Base-by-base conservation (phyloP, 2,329 filamentous ascomycete genomes). In the Parastagonospora avenae region DNA sequence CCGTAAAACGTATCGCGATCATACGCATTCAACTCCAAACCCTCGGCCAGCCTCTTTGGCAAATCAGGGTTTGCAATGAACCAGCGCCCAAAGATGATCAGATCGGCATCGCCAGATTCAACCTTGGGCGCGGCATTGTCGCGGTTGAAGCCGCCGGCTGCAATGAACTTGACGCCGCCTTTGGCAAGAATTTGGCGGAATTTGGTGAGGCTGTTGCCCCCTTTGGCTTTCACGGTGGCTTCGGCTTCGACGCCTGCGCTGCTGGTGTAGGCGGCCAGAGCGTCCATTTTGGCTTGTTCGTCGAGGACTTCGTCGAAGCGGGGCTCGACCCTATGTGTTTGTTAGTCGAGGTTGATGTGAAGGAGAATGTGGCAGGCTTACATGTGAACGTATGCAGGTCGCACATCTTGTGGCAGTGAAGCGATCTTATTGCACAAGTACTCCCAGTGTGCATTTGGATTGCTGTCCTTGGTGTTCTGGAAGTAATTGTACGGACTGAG, bases 131-230 rank as follows among this genome's bases (percentile, higher is more conserved):
- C 80, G 0, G 74, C 75, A 54, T 82, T 84, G 32, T 71, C 72
- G 36, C 82, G 74, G 44, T 80, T 73, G 67, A 79, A 85, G 0
- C 82, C 82, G 5, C 82, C 82, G 0, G 79, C 82, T 0, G 81
- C 79, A 54, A 85, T 77, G 67, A 85, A 82, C 0, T 81, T 82
- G 0, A 81, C 81, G 5, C 72, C 67, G 2, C 76, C 77, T 52
- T 55, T 73, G 48, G 42, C 56, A 44, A 83, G 79, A 51, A 85
- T 84, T 9, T 75, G 57, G 15, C 80, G 77, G 50, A 77, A 63
- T 30, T 70, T 63, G 15, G 56, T 41, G 5, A 77, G 67, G 10
- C 56, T 64, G 27, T 73, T 64, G 19, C 19, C 19, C 5, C 52
- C 55, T 42, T 62, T 62, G 16, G 50, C 43, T 36, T 62, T 61